A percentile compares a stretch with the other conserved stretches of the same genome.
Evolutionary conservation across 1,139 yeast genomes (phyloP).

Genomic region (Sugiyamaella grinbergsii): DNA sequence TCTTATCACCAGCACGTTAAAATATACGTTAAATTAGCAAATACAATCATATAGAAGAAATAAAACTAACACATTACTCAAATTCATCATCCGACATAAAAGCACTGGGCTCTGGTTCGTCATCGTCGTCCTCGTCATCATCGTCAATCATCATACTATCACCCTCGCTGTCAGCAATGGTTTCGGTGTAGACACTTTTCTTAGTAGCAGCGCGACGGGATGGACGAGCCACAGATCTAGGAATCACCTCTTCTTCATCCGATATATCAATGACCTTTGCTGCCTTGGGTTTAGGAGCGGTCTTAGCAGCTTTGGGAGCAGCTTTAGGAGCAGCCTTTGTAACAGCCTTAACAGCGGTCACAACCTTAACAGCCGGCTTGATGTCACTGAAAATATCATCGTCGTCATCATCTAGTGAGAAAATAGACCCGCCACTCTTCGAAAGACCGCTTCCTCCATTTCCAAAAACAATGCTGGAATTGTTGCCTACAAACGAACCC

Average conservation of each 20-base stretch:
- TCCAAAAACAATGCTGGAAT: slow-evolving; percentile 10
- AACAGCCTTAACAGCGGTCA: slow-evolving; percentile 5
- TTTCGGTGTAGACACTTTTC: slow-evolving; percentile 12
- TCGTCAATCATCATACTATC: slow-evolving; percentile 12
- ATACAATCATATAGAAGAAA: neutral
- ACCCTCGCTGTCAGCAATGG: slow-evolving; percentile 10
- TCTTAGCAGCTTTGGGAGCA: slow-evolving; percentile 15
- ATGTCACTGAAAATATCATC: slow-evolving; percentile 5
- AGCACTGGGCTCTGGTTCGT: slow-evolving; percentile 19
- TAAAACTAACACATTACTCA: neutral
- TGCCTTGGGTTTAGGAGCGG: slow-evolving; percentile 21
- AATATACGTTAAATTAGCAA: neutral
- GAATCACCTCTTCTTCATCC: slow-evolving; percentile 26
- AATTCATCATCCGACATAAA: slow-evolving; percentile 16
- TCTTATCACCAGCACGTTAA: no score
- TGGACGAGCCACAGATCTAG: slow-evolving; percentile 16
- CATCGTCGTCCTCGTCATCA: slow-evolving; percentile 18
- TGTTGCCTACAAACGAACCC: slow-evolving; percentile 12
- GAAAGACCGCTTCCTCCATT: slow-evolving; percentile 12
- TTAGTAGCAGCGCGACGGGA: slow-evolving; percentile 19
- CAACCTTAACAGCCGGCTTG: slow-evolving; percentile 4
- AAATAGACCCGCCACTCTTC: slow-evolving; percentile 9
- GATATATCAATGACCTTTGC: slow-evolving; percentile 18
- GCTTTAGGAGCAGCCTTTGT: slow-evolving; percentile 17
- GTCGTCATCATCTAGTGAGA: slow-evolving; percentile 17